Base-by-base conservation (phyloP, 768 basidiomycete species). In the Guyanaporus albipodus region DNA sequence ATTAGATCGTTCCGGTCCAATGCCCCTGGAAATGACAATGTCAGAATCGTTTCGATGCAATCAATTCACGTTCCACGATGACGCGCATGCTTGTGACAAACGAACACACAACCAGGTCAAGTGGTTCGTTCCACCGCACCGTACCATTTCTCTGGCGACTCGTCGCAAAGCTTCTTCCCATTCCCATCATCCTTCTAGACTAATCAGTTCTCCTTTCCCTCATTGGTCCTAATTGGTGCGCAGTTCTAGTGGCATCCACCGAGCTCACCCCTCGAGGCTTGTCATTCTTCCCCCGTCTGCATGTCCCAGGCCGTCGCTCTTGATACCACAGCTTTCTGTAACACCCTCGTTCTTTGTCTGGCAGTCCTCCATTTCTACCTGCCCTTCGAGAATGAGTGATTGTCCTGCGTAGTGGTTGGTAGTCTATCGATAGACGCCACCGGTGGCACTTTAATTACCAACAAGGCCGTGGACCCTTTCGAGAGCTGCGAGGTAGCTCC, bases 351-450 rank as follows among this genome's bases (percentile, higher is more conserved):
- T 60, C 36, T 48, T 50, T 10, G 11, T 22, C 41, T 32, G 33
- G 31, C 41, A 42, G 21, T 33, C 22, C 31, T 42, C 31, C 41
- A 42, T 42, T 11, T n/a, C 8, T 12, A 4, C 9, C 28, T 42
- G 31, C 10, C 41, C 28, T 17, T 42, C 41, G 5, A 42, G 59
- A 71, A 38, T 24, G 50, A 46, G 52, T 69, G 73, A 40, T 72
- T 73, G 50, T 59, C 59, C 34, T 55, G 54, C 22, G 57, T 48
- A 0, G 58, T 49, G 14, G 59, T 53, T 17, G 52, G 66, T 47
- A 72, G 59, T 36, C 63, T 48, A 1, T 64, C 61, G 67, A 45
- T 57, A 65, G 17, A 73, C 50, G 15, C 72, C 71, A 10, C 57
- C 66, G 7, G 29, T 22, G 0, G 17, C 17, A 3, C 38, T 19